phyloP scores from a whole-genome alignment of 106 monocot genomes.

The Dendrobium catenatum region DNA sequence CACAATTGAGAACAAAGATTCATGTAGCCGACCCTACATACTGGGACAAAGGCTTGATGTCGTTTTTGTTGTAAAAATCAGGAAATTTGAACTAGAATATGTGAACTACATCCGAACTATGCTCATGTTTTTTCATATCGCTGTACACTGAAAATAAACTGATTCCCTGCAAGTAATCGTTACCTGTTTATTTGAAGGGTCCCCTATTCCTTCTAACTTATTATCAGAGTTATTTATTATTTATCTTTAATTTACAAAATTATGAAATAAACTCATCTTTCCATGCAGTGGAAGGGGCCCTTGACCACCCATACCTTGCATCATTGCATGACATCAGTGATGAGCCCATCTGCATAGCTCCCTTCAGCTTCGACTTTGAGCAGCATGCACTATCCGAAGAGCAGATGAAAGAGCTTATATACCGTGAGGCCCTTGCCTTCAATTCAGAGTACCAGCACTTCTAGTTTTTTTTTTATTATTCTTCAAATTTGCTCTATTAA shows the following conservation, averaged over 20 bases:
- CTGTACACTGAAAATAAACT: no score
- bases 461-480: background rate
- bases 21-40: no score
- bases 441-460: conserved; percentile 57
- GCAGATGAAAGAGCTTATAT: conserved; percentile 87
- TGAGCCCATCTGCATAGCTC: conserved; percentile 52
- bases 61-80: no score
- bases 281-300: conserved; percentile 70
- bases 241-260: no score
- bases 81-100: no score
- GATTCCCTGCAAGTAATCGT: no score
- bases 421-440: conserved; percentile 80
- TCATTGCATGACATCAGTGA: conserved; percentile 81
- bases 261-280: background rate
- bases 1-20: no score
- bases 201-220: background rate
- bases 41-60: no score
- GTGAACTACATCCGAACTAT: no score
- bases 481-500: background rate
- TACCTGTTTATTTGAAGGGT: background rate
- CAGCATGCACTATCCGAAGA: conserved; percentile 79
- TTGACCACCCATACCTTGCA: conserved; percentile 74
- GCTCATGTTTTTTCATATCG: no score
- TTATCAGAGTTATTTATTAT: no score
- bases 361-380: conserved; percentile 95